These are phyloP conservation scores for Penicillium simplicissimum DNA, from an alignment of 495 filamentous ascomycete species.

Conservation along the genomic window DNA sequence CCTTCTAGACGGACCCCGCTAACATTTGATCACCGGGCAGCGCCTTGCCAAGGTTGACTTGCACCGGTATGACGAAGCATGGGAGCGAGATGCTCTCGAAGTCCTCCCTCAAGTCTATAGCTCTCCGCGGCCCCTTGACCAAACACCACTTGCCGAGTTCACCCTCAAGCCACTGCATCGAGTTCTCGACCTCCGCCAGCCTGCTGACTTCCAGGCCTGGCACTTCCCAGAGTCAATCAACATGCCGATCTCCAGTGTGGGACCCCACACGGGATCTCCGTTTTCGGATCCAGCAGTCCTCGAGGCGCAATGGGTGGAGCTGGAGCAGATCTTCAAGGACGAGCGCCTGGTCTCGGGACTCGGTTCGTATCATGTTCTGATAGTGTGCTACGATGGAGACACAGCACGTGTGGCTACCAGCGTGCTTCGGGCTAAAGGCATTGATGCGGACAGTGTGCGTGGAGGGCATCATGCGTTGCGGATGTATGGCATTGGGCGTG, in stretches of 20 bases:
- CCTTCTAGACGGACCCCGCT: background rate
- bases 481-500: constrained; percentile 32
- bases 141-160: constrained; percentile 27
- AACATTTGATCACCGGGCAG: constrained; percentile 25
- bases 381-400: constrained; percentile 57
- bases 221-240: constrained; percentile 49
- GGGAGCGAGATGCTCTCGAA: constrained; percentile 46
- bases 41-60: constrained; percentile 51
- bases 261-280: constrained; percentile 40
- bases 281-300: constrained; percentile 48
- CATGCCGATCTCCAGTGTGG: constrained; percentile 37
- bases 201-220: constrained; percentile 42
- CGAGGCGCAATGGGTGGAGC: constrained; percentile 46
- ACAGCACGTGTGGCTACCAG: constrained; percentile 54
- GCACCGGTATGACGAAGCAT: constrained; percentile 55
- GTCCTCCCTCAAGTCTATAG: constrained; percentile 41
- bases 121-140: constrained; percentile 25
- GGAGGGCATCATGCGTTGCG: constrained; percentile 43
- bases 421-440: constrained; percentile 50
- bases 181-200: constrained; percentile 46
- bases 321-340: constrained; percentile 41
- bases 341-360: constrained; percentile 28
- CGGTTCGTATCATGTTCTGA: constrained; percentile 38
- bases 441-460: constrained; percentile 51
- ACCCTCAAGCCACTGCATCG: constrained; percentile 28